A percentile compares a stretch with the other conserved stretches of the same genome.
phyloP scores from a whole-genome alignment of 164 flowering plant genomes.

The Tetrastigma voinierianum region DNA sequence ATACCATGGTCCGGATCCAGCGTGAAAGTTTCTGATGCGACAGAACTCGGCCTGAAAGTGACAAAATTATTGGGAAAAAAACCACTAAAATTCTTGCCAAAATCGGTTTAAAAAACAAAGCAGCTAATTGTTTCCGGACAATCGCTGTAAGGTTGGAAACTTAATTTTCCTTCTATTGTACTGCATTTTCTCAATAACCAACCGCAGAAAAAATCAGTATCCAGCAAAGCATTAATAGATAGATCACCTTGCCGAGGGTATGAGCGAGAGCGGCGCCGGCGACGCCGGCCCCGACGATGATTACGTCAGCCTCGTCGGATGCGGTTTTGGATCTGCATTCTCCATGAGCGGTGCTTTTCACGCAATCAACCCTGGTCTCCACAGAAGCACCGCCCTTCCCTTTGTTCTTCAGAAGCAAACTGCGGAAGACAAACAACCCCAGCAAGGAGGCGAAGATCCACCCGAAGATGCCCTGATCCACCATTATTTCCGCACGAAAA shows the following conservation, averaged over 20 bases:
- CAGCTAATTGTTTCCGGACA: too few species aligned
- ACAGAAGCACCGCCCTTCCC: background rate
- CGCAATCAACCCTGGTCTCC: slow-evolving; percentile 10
- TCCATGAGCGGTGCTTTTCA: slow-evolving; percentile 11
- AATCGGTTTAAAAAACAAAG: too few species aligned
- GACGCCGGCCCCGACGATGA: slow-evolving; percentile 95
- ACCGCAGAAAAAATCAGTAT: background rate
- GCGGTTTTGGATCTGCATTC: slow-evolving; percentile 33
- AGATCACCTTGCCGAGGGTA: slow-evolving; percentile 80
- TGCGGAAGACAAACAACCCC: slow-evolving; percentile 13
- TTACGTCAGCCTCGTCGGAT: slow-evolving; percentile 46
- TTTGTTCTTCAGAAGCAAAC: background rate
- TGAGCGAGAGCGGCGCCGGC: slow-evolving; percentile 90
- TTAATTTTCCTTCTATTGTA: too few species aligned
- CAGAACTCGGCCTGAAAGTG: too few species aligned
- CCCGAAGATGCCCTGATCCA: slow-evolving; percentile 22
- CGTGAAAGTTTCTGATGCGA: too few species aligned
- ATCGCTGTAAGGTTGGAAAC: too few species aligned
- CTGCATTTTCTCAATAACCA: too few species aligned
- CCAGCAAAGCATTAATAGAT: background rate
- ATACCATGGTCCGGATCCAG: too few species aligned
- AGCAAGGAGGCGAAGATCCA: slow-evolving; percentile 21
- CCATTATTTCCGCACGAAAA: slow-evolving; percentile 13
- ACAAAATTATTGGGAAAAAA: too few species aligned
- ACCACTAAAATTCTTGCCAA: too few species aligned